These are phyloP conservation scores for Podila minutissima DNA, from an alignment of 192 early-diverging fungal species.

Conservation along the genomic window DNA sequence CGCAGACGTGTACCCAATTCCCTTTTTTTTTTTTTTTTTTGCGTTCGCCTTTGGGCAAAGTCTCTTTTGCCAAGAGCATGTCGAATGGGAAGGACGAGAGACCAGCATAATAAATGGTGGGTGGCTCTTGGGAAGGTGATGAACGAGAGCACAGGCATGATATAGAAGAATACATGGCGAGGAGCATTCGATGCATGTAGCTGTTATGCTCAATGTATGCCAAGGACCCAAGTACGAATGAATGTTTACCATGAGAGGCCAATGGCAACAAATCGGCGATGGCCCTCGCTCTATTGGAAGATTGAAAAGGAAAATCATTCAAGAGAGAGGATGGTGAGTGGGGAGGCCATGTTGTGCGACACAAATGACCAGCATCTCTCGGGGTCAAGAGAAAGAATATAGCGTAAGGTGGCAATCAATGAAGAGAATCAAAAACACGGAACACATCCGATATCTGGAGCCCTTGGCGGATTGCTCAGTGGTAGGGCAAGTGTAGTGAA, in stretches of 20 bases:
- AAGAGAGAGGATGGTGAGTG: neutral
- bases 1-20: conserved; percentile 7
- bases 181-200: too few species aligned
- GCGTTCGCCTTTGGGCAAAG: neutral
- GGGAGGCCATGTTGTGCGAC: neutral
- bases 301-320: neutral
- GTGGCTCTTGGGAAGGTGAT: neutral
- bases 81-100: too few species aligned
- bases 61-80: neutral
- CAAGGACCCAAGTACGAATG: neutral
- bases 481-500: too few species aligned
- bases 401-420: too few species aligned
- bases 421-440: too few species aligned
- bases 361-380: neutral
- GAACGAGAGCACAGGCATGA: neutral
- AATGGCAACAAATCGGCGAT: conserved; percentile 76
- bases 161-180: neutral
- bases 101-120: neutral
- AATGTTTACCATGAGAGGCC: conserved; percentile 76
- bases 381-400: too few species aligned
- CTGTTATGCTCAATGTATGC: too few species aligned
- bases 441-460: too few species aligned
- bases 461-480: too few species aligned
- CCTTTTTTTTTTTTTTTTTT: neutral
- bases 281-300: conserved; percentile 67